Conservation (phyloP, 129 eudicot genomes). For the sunflower (Helianthus annuus) region DNA sequence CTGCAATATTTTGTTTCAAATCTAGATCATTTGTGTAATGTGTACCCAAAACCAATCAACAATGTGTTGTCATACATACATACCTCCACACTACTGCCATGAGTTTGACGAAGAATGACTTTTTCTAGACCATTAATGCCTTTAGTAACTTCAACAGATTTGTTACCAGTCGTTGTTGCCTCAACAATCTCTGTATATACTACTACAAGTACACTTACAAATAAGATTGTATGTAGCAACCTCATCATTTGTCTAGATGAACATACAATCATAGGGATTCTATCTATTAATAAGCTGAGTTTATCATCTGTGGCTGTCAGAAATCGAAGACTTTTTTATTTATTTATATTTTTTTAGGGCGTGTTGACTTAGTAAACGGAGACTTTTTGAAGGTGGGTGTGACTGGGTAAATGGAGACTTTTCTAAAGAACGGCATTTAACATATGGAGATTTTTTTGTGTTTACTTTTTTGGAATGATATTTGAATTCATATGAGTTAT, state of each 20-base stretch:
- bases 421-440: no score
- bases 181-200: neutral
- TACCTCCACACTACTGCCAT: conserved; percentile 11
- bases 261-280: neutral
- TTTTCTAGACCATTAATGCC: conserved; percentile 85
- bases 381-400: no score
- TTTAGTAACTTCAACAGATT: conserved; percentile 49
- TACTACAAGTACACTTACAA: neutral
- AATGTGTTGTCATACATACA: neutral
- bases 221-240: neutral
- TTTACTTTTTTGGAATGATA: no score
- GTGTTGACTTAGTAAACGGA: no score
- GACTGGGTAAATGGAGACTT: no score
- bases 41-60: no score
- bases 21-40: neutral
- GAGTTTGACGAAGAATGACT: conserved; percentile 54
- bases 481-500: no score
- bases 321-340: no score
- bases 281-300: neutral
- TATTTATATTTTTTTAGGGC: no score
- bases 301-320: neutral
- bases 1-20: neutral
- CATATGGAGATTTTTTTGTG: no score
- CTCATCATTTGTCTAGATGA: neutral
- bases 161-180: conserved; percentile 34